phyloP scores from a whole-genome alignment of 805 yeast species.

The Osmozyma mogii region DNA sequence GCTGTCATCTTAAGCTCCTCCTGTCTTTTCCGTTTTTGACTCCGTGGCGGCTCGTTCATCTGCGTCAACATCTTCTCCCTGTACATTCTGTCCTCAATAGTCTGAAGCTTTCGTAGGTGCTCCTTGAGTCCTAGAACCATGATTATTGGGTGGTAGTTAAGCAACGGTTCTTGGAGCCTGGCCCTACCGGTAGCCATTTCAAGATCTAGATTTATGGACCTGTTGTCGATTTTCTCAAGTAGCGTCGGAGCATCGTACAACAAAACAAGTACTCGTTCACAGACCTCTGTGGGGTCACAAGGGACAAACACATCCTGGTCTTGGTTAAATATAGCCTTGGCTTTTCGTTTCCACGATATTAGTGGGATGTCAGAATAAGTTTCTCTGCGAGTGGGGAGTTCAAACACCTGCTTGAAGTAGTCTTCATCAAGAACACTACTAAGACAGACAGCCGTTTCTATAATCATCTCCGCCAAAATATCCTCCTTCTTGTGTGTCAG shows the following conservation, averaged over 20 bases:
- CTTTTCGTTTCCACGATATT: constrained; percentile 45
- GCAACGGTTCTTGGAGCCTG: constrained; percentile 12
- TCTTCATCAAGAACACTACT: constrained; percentile 20
- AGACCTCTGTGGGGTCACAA: constrained; percentile 26
- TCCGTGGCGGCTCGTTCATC: constrained; percentile 3
- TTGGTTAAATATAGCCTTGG: constrained; percentile 41
- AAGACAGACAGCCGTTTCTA: constrained; percentile 29
- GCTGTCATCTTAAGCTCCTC: constrained; percentile 9
- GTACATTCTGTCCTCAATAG: constrained; percentile 39
- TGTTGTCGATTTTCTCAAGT: constrained; percentile 14
- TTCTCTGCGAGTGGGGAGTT: constrained; percentile 16
- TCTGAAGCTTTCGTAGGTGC: constrained; percentile 35
- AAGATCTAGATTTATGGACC: constrained; percentile 5
- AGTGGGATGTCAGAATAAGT: constrained; percentile 29
- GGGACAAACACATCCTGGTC: constrained; percentile 50
- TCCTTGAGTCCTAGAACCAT: constrained; percentile 44
- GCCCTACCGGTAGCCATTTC: constrained; percentile 5
- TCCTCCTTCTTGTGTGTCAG: constrained; percentile 41
- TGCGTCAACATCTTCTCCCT: constrained; percentile 14
- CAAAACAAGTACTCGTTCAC: constrained; percentile 39
- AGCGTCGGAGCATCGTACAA: constrained; percentile 42
- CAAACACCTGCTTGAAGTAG: constrained; percentile 11
- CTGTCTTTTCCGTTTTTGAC: constrained; percentile 7
- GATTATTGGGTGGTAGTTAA: constrained; percentile 28
- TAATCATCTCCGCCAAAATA: constrained; percentile 41